These are phyloP conservation scores for Hypoxylon lienhwacheense DNA, from an alignment of 495 filamentous ascomycete genomes.

Conservation along the genomic window DNA sequence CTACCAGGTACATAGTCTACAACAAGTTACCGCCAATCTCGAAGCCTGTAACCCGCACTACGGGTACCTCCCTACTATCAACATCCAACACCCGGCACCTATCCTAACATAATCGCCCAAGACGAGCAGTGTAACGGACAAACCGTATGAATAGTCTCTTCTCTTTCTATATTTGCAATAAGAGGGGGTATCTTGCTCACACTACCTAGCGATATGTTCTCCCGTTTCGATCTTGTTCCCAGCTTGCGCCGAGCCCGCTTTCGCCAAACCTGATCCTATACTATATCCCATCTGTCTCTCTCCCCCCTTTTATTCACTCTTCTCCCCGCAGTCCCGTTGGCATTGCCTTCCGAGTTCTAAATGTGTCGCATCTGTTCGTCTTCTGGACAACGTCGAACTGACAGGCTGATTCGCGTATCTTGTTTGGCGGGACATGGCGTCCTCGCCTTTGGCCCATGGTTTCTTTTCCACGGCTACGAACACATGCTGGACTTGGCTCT, in stretches of 20 bases:
- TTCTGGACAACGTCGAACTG: not conserved
- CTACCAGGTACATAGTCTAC: too few species aligned
- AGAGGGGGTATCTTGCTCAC: constrained; percentile 27
- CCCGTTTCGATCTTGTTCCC: not conserved
- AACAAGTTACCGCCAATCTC: too few species aligned
- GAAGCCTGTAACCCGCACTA: too few species aligned
- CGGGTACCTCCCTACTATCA: too few species aligned
- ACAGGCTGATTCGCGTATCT: not conserved
- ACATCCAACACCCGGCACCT: too few species aligned
- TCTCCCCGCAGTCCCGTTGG: too few species aligned
- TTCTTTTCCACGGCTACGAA: not conserved
- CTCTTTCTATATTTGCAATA: constrained; percentile 13
- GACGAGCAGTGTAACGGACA: too few species aligned
- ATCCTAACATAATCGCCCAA: too few species aligned
- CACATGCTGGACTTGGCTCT: not conserved
- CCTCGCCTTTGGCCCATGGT: not conserved
- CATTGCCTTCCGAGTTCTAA: not conserved
- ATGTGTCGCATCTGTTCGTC: not conserved
- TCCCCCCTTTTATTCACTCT: not conserved
- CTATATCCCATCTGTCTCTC: not conserved
- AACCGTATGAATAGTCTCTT: too few species aligned
- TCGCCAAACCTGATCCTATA: too few species aligned
- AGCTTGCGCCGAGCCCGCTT: too few species aligned
- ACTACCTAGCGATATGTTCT: not conserved
- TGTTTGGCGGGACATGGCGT: constrained; percentile 1